These are phyloP conservation scores for Tuber borchii DNA, from an alignment of 495 filamentous ascomycete genomes.

Conservation along the genomic window DNA sequence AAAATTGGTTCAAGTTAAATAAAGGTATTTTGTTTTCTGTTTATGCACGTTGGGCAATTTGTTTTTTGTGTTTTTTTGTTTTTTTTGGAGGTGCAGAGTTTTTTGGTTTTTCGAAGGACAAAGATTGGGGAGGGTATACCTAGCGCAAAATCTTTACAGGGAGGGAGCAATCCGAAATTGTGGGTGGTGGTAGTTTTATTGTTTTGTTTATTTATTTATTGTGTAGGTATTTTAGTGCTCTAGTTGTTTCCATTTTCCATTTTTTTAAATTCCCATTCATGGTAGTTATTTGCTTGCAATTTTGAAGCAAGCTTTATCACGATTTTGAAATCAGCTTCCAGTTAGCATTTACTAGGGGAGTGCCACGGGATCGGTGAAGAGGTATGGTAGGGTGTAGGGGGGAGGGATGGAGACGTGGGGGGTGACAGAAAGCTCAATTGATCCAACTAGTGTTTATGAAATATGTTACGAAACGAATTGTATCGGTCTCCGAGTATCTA, in stretches of 20 bases:
- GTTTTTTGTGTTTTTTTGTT: neutral
- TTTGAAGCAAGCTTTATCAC: neutral
- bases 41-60: neutral
- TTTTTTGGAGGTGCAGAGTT: neutral
- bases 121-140: neutral
- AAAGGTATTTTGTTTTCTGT: neutral
- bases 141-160: neutral
- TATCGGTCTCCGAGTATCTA: neutral
- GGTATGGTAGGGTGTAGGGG: neutral
- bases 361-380: neutral
- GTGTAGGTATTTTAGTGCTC: neutral
- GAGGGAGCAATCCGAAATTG: constrained; percentile 5
- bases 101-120: neutral
- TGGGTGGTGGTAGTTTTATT: neutral
- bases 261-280: neutral
- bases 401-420: neutral
- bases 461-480: neutral
- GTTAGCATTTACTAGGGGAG: neutral
- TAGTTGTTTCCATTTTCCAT: neutral
- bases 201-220: neutral
- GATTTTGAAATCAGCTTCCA: neutral
- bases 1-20: constrained; percentile 1
- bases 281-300: neutral
- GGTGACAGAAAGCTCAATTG: neutral
- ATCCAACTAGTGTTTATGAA: neutral